phyloP scores from a whole-genome alignment of 2,329 filamentous ascomycete species.

The Diaporthe citrichinensis region DNA sequence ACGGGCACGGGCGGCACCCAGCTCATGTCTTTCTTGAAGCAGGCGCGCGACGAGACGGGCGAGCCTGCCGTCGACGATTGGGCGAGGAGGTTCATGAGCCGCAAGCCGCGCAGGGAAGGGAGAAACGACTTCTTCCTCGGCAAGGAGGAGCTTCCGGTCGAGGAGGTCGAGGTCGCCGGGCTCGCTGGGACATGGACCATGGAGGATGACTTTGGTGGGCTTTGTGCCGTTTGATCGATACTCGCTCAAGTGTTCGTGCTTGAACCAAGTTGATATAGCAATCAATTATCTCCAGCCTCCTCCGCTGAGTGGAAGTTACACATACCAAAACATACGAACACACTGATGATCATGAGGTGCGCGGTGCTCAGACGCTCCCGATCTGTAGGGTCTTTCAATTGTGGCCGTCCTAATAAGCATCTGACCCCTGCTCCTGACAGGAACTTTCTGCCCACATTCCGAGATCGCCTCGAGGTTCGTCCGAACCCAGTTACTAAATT shows the following conservation, averaged over 20 bases:
- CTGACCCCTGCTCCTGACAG: neutral
- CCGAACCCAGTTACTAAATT: neutral
- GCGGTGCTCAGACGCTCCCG: neutral
- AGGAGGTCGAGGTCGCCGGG: slow-evolving; percentile 70
- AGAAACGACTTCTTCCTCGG: slow-evolving; percentile 71
- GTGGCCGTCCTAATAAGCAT: neutral
- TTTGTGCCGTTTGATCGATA: slow-evolving; percentile 64
- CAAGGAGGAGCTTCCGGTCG: slow-evolving; percentile 63
- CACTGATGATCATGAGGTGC: neutral
- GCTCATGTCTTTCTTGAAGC: slow-evolving; percentile 95
- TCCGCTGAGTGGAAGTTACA: neutral
- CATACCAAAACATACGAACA: neutral
- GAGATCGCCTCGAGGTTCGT: neutral
- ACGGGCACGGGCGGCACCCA: slow-evolving; percentile 95
- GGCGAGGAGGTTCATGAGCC: slow-evolving; percentile 71
- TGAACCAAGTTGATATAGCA: neutral
- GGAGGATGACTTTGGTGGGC: slow-evolving; percentile 81
- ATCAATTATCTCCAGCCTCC: neutral
- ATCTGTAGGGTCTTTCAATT: neutral
- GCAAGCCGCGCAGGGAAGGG: slow-evolving; percentile 63
- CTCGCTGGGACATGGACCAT: slow-evolving; percentile 91
- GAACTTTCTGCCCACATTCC: neutral
- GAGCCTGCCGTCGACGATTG: slow-evolving; percentile 85
- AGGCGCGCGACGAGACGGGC: slow-evolving; percentile 95
- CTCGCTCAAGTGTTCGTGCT: neutral